phyloP scores from a whole-genome alignment of 1,139 yeast genomes.

The Kodamaea derodonti region DNA sequence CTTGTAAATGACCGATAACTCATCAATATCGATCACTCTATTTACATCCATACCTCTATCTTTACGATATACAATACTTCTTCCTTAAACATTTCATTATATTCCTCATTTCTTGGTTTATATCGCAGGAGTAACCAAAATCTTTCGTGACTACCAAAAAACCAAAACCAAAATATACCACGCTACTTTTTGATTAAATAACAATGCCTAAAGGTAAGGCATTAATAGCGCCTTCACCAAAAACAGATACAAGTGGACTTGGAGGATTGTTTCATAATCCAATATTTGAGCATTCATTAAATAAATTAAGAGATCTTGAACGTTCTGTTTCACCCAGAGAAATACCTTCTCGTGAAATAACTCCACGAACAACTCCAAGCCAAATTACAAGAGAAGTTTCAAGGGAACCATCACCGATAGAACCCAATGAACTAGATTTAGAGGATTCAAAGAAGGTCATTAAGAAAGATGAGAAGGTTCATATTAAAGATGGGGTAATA shows the following conservation, averaged over 20 bases:
- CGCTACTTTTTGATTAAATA: background rate
- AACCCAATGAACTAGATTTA: background rate
- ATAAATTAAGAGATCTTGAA: constrained; percentile 21
- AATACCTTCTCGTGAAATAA: constrained; percentile 2
- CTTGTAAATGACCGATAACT: too few relatives aligned
- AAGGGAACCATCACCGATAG: background rate
- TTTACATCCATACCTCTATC: too few relatives aligned
- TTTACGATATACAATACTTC: too few relatives aligned
- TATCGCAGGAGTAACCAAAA: too few relatives aligned
- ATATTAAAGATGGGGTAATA: background rate
- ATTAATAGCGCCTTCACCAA: background rate
- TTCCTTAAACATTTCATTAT: too few relatives aligned
- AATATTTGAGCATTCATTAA: constrained; percentile 19
- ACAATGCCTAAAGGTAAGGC: background rate
- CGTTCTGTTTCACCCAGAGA: constrained; percentile 31
- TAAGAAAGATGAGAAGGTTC: background rate
- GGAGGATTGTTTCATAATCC: constrained; percentile 7
- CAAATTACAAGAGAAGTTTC: background rate
- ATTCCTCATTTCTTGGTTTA: too few relatives aligned
- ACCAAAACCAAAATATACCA: background rate
- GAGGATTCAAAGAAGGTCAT: background rate
- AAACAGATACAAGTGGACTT: background rate
- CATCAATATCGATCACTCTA: too few relatives aligned
- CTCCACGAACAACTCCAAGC: background rate
- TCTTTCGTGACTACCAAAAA: background rate